phyloP scores from a whole-genome alignment of 192 early-diverging fungal species.

The Phlyctochytrium planicorne region DNA sequence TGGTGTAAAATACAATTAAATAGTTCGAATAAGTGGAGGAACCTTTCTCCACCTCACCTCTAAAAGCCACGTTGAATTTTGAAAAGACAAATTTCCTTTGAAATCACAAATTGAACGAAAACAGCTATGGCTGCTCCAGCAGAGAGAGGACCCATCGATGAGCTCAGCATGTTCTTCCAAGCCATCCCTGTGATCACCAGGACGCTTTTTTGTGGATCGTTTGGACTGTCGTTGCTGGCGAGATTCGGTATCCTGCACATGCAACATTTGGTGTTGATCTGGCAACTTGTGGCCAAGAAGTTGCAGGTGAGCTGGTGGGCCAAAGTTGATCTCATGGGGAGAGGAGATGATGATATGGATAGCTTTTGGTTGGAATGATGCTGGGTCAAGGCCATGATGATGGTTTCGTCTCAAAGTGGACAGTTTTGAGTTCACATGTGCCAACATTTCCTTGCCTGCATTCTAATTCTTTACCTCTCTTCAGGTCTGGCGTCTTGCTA shows the following conservation, averaged over 20 bases:
- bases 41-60: no score
- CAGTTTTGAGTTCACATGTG: no score
- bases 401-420: no score
- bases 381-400: no score
- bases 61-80: no score
- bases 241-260: constrained; percentile 39
- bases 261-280: constrained; percentile 49
- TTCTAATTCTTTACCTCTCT: no score
- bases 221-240: constrained; percentile 44
- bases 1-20: no score
- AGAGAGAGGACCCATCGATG: constrained; percentile 40
- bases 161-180: constrained; percentile 49
- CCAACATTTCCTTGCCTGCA: no score
- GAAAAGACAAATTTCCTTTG: no score
- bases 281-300: constrained; percentile 47
- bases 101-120: constrained; percentile 1
- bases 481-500: constrained; percentile 76
- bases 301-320: constrained; percentile 67
- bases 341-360: neutral
- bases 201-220: constrained; percentile 47
- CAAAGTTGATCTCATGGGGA: neutral
- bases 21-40: no score
- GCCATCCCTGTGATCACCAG: constrained; percentile 63
- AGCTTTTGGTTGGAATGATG: no score
- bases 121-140: constrained; percentile 24